Evolutionary conservation across 495 filamentous ascomycete species (phyloP).

Genomic region (Darksidea phi): DNA sequence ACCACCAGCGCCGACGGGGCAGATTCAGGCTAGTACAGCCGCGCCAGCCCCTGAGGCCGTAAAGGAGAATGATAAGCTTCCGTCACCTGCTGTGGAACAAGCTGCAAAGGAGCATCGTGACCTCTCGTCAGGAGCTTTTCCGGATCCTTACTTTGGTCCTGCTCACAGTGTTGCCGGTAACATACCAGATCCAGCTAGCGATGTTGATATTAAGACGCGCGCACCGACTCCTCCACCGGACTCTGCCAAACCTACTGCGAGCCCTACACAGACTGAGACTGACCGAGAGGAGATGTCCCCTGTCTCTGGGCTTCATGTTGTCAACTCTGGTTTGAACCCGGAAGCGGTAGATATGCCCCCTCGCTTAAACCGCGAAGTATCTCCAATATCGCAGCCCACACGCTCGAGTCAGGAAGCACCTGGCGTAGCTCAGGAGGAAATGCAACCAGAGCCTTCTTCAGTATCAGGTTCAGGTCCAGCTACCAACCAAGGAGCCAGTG

Average conservation of each 20-base stretch:
- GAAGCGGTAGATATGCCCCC: slow-evolving; percentile 36
- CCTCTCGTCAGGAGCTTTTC: slow-evolving; percentile 41
- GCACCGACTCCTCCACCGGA: slow-evolving; percentile 26
- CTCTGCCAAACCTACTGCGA: slow-evolving; percentile 7
- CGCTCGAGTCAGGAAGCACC: not conserved
- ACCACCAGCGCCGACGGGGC: not conserved
- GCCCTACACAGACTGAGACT: slow-evolving; percentile 4
- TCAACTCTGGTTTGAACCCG: slow-evolving; percentile 31
- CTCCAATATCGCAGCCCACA: not conserved
- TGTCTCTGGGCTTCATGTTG: slow-evolving; percentile 34
- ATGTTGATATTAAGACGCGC: slow-evolving; percentile 2
- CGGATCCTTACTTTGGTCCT: slow-evolving; percentile 29
- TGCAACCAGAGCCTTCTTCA: not conserved
- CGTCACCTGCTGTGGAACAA: not conserved
- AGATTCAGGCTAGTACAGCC: slow-evolving; percentile 2
- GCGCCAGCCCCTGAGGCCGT: not conserved
- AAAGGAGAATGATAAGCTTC: slow-evolving; percentile 1
- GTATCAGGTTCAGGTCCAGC: slow-evolving; percentile 11
- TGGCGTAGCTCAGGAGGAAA: not conserved
- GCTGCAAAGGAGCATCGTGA: not conserved
- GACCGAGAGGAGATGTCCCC: slow-evolving; percentile 8
- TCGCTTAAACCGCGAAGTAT: slow-evolving; percentile 22
- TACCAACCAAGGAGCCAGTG: not conserved
- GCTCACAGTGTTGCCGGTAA: slow-evolving; percentile 5
- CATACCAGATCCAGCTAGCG: slow-evolving; percentile 9